Percentiles rank a stretch among this genome's conserved stretches.
Evolutionary conservation across 2,329 filamentous ascomycete genomes (phyloP).

Genomic region (Furcasterigmium furcatum): DNA sequence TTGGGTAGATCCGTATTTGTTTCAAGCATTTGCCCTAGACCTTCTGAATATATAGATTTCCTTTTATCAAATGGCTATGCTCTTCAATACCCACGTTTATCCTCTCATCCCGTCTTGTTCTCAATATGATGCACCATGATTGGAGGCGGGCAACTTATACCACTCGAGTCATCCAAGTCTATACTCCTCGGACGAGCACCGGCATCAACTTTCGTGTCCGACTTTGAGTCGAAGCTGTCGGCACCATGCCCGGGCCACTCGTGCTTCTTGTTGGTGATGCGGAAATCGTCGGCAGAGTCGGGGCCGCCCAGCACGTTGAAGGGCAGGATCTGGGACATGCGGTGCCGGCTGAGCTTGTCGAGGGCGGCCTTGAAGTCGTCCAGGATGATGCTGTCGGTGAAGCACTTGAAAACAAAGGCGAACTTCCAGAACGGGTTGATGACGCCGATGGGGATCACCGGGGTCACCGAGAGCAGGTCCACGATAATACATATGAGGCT

Average conservation of each 20-base stretch:
- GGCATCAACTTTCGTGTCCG: background rate
- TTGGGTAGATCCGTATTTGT: no score
- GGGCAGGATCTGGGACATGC: slow-evolving; percentile 7
- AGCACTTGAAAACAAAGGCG: slow-evolving; percentile 60
- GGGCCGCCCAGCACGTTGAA: slow-evolving; percentile 6
- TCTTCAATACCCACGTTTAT: no score
- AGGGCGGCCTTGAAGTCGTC: slow-evolving; percentile 65
- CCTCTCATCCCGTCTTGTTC: slow-evolving; percentile 26
- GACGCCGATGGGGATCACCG: slow-evolving; percentile 35
- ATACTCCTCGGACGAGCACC: background rate
- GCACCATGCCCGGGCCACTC: background rate
- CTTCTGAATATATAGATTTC: no score
- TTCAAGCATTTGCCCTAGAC: no score
- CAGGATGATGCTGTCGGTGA: slow-evolving; percentile 63
- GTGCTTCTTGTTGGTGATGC: slow-evolving; percentile 24
- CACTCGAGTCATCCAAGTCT: no score
- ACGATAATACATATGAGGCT: slow-evolving; percentile 58
- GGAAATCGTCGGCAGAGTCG: slow-evolving; percentile 15
- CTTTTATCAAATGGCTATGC: no score
- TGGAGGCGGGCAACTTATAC: slow-evolving; percentile 18
- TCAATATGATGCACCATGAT: slow-evolving; percentile 18
- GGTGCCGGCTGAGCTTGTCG: slow-evolving; percentile 22
- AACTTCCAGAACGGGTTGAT: slow-evolving; percentile 65
- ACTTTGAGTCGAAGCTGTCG: background rate
- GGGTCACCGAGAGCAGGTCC: slow-evolving; percentile 58